Percentiles rank a stretch among this genome's conserved stretches.
phyloP scores from a whole-genome alignment of 2,329 filamentous ascomycete species.

The Stemphylium vesicarium region DNA sequence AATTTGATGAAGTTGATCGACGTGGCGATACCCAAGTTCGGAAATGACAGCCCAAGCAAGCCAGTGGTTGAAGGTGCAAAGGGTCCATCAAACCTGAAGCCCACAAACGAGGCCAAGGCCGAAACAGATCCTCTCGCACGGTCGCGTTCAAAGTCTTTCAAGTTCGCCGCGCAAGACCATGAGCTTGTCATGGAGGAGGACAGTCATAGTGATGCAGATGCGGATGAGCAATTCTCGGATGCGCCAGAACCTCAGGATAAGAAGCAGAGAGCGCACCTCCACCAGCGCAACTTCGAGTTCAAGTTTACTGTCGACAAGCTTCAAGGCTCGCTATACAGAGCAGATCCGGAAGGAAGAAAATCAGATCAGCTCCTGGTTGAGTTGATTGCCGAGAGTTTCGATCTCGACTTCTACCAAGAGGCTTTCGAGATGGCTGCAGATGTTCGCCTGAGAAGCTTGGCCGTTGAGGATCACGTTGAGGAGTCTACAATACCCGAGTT shows the following conservation, averaged over 20 bases:
- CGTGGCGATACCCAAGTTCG: slow-evolving; percentile 87
- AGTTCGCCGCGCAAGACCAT: slow-evolving; percentile 73
- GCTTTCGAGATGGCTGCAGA: slow-evolving; percentile 94
- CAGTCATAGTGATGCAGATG: slow-evolving; percentile 64
- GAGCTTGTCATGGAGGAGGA: slow-evolving; percentile 83
- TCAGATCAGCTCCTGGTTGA: slow-evolving; percentile 87
- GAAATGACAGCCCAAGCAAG: slow-evolving; percentile 54
- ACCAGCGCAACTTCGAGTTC: slow-evolving; percentile 93
- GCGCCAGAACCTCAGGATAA: slow-evolving; percentile 64
- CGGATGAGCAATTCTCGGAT: slow-evolving; percentile 71
- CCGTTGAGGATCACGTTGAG: slow-evolving; percentile 93
- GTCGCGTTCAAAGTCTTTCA: slow-evolving; percentile 73
- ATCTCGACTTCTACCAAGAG: slow-evolving; percentile 84
- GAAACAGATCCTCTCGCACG: slow-evolving; percentile 52
- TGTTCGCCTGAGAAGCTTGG: slow-evolving; percentile 83
- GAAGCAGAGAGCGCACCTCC: slow-evolving; percentile 63
- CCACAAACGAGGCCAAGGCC: slow-evolving; percentile 35
- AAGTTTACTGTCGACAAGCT: slow-evolving; percentile 95
- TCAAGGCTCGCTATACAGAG: slow-evolving; percentile 88
- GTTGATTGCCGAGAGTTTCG: slow-evolving; percentile 86
- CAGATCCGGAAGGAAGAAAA: slow-evolving; percentile 77
- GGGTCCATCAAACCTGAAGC: slow-evolving; percentile 48
- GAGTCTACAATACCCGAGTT: slow-evolving; percentile 86
- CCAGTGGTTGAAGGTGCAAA: slow-evolving; percentile 44
- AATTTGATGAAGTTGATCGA: slow-evolving; percentile 95